phyloP scores from a whole-genome alignment of 2,329 filamentous ascomycete genomes.

The Hortaea sp. region DNA sequence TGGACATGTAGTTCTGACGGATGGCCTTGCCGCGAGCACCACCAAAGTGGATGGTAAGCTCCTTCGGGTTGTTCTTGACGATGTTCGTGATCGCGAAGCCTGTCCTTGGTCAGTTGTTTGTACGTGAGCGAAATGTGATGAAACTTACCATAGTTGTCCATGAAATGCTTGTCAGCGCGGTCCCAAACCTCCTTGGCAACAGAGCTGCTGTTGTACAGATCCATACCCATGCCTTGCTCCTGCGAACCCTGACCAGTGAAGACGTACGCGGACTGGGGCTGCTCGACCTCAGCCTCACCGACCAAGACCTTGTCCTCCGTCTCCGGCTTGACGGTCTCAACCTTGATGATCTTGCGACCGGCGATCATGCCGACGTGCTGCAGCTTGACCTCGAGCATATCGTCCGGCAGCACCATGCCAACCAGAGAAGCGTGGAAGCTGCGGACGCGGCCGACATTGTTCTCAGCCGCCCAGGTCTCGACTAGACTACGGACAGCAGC shows the following conservation, averaged over 20 bases:
- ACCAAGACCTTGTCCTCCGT: conserved; percentile 82
- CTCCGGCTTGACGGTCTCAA: conserved; percentile 90
- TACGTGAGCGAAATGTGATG: neutral
- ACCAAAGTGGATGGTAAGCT: conserved; percentile 96
- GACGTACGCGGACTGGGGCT: conserved; percentile 91
- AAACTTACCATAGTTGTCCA: conserved; percentile 87
- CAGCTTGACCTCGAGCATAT: conserved; percentile 87
- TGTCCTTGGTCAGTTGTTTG: conserved; percentile 23
- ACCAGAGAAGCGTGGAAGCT: conserved; percentile 95
- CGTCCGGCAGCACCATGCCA: conserved; percentile 98
- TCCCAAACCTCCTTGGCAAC: conserved; percentile 98
- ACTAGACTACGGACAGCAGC: conserved; percentile 91
- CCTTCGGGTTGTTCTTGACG: conserved; percentile 98
- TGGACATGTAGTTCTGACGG: conserved; percentile 97
- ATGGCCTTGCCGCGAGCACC: conserved; percentile 94
- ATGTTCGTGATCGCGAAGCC: conserved; percentile 97
- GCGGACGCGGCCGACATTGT: conserved; percentile 91
- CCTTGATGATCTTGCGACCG: conserved; percentile 98
- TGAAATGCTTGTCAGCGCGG: conserved; percentile 90
- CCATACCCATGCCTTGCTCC: conserved; percentile 99
- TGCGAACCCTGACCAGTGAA: conserved; percentile 98
- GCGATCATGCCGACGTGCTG: conserved; percentile 97
- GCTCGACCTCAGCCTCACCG: conserved; percentile 93
- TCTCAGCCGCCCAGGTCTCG: conserved; percentile 98
- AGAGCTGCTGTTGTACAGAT: conserved; percentile 83